Percentiles rank a stretch among this genome's conserved stretches.
Conservation (phyloP, 495 filamentous ascomycete species). For the Gamarada debralockiae region DNA sequence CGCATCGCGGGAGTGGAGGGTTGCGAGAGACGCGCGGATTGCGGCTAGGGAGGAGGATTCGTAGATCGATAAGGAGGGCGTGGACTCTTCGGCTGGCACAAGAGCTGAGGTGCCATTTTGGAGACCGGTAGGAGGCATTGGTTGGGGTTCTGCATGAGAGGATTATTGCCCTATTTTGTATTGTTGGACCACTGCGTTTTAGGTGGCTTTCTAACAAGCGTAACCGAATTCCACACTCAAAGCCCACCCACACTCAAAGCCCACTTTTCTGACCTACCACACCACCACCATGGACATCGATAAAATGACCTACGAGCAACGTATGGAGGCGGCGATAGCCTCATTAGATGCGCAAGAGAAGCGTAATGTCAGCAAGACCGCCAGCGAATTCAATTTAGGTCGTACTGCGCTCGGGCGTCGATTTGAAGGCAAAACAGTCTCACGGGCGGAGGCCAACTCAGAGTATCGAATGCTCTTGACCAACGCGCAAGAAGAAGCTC, state of each 20-base stretch:
- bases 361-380: no score
- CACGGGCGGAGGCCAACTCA: conserved; percentile 9
- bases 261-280: no score
- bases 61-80: conserved; percentile 45
- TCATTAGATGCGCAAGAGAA: no score
- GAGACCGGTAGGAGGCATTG: conserved; percentile 28
- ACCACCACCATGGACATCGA: no score
- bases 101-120: conserved; percentile 18
- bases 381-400: no score
- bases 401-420: no score
- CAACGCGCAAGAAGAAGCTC: background rate
- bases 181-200: background rate
- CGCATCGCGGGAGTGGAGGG: conserved; percentile 72
- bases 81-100: background rate
- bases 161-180: background rate
- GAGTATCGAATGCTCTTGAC: background rate
- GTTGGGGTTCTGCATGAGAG: conserved; percentile 20
- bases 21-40: conserved; percentile 69
- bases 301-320: no score
- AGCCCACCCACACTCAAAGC: no score
- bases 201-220: no score
- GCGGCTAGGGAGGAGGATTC: conserved; percentile 71
- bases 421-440: no score
- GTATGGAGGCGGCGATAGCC: no score
- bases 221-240: no score